Evolutionary conservation across 2,329 filamentous ascomycete species (phyloP).

Genomic region (Fusarium nematophilum): DNA sequence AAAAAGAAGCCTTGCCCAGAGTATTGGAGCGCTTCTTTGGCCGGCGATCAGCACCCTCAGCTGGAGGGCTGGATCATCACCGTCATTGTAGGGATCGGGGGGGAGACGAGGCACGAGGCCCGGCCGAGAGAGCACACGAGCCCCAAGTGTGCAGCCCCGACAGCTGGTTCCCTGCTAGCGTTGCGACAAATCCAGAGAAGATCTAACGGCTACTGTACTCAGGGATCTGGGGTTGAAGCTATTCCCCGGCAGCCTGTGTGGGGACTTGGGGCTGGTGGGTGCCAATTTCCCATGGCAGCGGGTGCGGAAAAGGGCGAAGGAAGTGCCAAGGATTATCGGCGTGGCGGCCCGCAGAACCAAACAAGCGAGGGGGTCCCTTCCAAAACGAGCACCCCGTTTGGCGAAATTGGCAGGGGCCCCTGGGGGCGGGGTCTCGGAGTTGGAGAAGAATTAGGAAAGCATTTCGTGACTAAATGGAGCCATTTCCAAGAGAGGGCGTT

Average conservation of each 20-base stretch:
- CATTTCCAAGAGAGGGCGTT: not conserved
- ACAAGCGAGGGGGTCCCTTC: slow-evolving; percentile 11
- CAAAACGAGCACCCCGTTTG: slow-evolving; percentile 16
- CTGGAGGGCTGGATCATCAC: not conserved
- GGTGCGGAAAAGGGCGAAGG: not conserved
- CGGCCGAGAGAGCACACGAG: not conserved
- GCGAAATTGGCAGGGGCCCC: slow-evolving; percentile 39
- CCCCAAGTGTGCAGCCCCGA: slow-evolving; percentile 2
- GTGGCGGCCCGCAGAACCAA: slow-evolving; percentile 31
- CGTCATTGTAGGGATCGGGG: not conserved
- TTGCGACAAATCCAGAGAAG: not conserved
- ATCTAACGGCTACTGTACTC: slow-evolving; percentile 23
- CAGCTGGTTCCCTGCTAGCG: slow-evolving; percentile 3
- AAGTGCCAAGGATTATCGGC: slow-evolving; percentile 17
- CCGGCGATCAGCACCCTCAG: slow-evolving; percentile 13
- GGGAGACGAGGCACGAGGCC: not conserved
- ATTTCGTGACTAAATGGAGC: slow-evolving; percentile 5
- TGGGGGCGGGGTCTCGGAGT: slow-evolving; percentile 8
- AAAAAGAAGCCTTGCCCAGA: not conserved
- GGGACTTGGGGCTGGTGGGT: slow-evolving; percentile 9
- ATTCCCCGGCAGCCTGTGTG: not conserved
- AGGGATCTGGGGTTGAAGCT: slow-evolving; percentile 1
- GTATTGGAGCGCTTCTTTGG: slow-evolving; percentile 33
- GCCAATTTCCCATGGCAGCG: not conserved
- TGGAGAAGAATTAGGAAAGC: slow-evolving; percentile 18